phyloP scores from a whole-genome alignment of 805 yeast species.

The Dipodascus geniculatus region DNA sequence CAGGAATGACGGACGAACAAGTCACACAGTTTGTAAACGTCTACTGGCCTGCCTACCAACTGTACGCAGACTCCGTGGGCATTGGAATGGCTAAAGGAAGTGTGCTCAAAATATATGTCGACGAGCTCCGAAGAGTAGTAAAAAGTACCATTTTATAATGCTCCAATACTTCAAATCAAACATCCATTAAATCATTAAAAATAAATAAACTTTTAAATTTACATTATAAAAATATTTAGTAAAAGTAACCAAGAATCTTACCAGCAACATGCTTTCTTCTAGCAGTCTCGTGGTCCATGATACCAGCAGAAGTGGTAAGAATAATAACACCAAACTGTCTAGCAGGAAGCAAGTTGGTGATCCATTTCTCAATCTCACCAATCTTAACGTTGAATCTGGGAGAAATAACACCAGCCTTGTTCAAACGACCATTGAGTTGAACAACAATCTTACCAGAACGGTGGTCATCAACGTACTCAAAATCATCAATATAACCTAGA shows the following conservation, averaged over 20 bases:
- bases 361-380: conserved; percentile 95
- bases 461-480: conserved; percentile 97
- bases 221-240: conserved; percentile 34
- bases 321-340: conserved; percentile 98
- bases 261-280: conserved; percentile 99
- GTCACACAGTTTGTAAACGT: conserved; percentile 63
- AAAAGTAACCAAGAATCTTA: conserved; percentile 95
- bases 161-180: neutral
- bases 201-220: neutral
- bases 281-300: conserved; percentile 99
- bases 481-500: conserved; percentile 84
- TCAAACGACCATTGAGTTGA: conserved; percentile 94
- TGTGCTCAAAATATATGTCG: neutral
- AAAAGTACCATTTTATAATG: neutral
- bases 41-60: conserved; percentile 74
- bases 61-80: conserved; percentile 31
- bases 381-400: conserved; percentile 98
- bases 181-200: conserved; percentile 2
- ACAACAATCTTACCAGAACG: conserved; percentile 96
- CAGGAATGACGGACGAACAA: conserved; percentile 70
- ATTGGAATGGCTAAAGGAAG: neutral
- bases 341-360: conserved; percentile 95
- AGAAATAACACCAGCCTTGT: conserved; percentile 97
- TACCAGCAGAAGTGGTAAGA: conserved; percentile 98
- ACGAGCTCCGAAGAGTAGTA: neutral